Evolutionary conservation across 2,329 filamentous ascomycete genomes (phyloP).

Genomic region (Ophiostoma angusticollis): DNA sequence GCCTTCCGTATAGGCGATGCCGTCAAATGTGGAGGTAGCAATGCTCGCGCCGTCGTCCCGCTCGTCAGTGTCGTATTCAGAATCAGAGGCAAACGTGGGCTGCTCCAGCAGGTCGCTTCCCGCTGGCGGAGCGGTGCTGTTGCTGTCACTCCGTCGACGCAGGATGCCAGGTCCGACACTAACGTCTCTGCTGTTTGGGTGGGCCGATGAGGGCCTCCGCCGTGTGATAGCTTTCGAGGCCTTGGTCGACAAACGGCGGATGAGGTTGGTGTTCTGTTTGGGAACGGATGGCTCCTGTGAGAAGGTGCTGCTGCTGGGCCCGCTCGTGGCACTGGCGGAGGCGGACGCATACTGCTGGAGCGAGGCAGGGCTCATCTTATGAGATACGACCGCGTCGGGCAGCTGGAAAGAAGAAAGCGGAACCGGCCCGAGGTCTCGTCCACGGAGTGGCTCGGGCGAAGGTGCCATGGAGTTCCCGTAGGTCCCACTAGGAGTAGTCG

Average conservation of each 20-base stretch:
- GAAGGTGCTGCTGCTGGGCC: constrained; percentile 39
- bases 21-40: constrained; percentile 21
- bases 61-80: constrained; percentile 46
- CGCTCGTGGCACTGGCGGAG: background rate
- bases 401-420: constrained; percentile 50
- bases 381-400: constrained; percentile 56
- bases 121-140: constrained; percentile 55
- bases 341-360: constrained; percentile 37
- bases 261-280: constrained; percentile 43
- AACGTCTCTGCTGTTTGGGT: constrained; percentile 66
- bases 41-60: constrained; percentile 24
- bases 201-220: constrained; percentile 65
- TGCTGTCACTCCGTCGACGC: constrained; percentile 76
- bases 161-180: constrained; percentile 84
- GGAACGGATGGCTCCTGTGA: constrained; percentile 31
- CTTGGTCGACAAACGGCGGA: constrained; percentile 73
- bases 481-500: constrained; percentile 36
- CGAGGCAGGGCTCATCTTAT: constrained; percentile 47
- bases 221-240: constrained; percentile 56
- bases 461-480: constrained; percentile 51
- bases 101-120: constrained; percentile 20
- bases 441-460: constrained; percentile 51
- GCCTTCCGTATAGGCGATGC: constrained; percentile 33
- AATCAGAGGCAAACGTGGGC: constrained; percentile 31
- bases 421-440: constrained; percentile 38